Conservation (phyloP, 768 basidiomycete species). For the Steccherinum ochraceum region DNA sequence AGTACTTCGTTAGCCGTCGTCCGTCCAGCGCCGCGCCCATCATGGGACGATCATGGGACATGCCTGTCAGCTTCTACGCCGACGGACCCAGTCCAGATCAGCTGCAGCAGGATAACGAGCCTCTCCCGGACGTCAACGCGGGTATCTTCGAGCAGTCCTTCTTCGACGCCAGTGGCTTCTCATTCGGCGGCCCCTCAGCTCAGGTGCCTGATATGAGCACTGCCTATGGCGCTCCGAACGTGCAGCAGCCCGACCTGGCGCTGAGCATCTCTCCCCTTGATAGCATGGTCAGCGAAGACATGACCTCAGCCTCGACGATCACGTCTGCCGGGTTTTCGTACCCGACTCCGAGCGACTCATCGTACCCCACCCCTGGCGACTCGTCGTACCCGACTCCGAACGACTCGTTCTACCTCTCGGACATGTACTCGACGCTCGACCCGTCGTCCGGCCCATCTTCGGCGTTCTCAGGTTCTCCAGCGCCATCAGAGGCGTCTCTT, state of each 20-base stretch:
- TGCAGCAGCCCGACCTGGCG: slow-evolving; percentile 11
- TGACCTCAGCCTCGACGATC: slow-evolving; percentile 11
- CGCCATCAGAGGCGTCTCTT: slow-evolving; percentile 19
- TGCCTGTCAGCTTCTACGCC: slow-evolving; percentile 15
- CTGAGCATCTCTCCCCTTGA: slow-evolving; percentile 23
- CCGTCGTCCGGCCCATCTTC: slow-evolving; percentile 32
- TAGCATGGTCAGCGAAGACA: slow-evolving; percentile 13
- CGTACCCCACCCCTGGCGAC: no score
- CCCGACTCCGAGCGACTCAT: not conserved
- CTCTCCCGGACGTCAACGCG: slow-evolving; percentile 43
- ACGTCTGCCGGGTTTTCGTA: slow-evolving; percentile 9
- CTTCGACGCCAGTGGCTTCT: slow-evolving; percentile 20
- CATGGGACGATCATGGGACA: slow-evolving; percentile 30
- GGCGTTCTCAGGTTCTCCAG: slow-evolving; percentile 37
- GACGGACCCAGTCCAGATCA: slow-evolving; percentile 11
- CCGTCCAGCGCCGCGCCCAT: slow-evolving; percentile 43
- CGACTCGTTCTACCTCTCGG: slow-evolving; percentile 11
- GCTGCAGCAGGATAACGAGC: slow-evolving; percentile 38
- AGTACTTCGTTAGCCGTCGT: slow-evolving; percentile 39
- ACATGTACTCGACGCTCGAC: slow-evolving; percentile 12
- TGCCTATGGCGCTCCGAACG: slow-evolving; percentile 15
- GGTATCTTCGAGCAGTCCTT: slow-evolving; percentile 42
- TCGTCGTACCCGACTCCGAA: no score
- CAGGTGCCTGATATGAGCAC: slow-evolving; percentile 13
- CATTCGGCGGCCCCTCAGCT: slow-evolving; percentile 6